phyloP scores from a whole-genome alignment of 805 yeast species.

The Metschnikowia hibisci region DNA sequence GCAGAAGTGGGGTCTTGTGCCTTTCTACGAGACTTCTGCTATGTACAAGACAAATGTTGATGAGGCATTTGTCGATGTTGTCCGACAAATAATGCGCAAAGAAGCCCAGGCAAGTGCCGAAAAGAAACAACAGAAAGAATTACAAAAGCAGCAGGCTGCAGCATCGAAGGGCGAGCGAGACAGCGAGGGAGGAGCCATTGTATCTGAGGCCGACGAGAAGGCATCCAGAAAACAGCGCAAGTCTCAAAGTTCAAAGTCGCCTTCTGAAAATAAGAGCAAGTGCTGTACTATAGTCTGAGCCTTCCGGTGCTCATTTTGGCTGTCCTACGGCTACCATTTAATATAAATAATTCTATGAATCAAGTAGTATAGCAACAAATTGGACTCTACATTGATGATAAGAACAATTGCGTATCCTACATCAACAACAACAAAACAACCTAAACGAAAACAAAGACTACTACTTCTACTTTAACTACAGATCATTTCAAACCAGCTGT shows the following conservation, averaged over 20 bases:
- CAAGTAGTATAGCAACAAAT: too few species aligned
- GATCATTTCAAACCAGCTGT: too few species aligned
- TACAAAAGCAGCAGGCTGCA: constrained; percentile 35
- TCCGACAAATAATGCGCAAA: constrained; percentile 81
- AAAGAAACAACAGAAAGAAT: constrained; percentile 42
- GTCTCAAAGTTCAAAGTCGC: constrained; percentile 10
- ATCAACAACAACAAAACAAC: too few species aligned
- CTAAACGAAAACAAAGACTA: too few species aligned
- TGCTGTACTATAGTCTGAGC: constrained; percentile 18
- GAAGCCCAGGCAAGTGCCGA: constrained; percentile 49
- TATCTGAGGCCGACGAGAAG: constrained; percentile 8
- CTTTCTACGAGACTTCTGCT: constrained; percentile 94
- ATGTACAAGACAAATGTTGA: constrained; percentile 84
- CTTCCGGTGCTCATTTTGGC: background rate
- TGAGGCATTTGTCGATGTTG: constrained; percentile 84
- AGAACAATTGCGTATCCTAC: too few species aligned
- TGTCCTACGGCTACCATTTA: background rate
- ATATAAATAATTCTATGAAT: background rate
- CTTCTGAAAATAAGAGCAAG: constrained; percentile 12
- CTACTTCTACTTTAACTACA: too few species aligned
- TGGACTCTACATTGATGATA: too few species aligned
- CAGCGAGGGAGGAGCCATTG: constrained; percentile 2
- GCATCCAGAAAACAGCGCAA: constrained; percentile 12
- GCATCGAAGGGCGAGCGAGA: constrained; percentile 7
- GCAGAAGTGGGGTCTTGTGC: constrained; percentile 82